These are phyloP conservation scores for Populus hybrid DNA, from an alignment of 441 rosid genomes.

Conservation along the genomic window DNA sequence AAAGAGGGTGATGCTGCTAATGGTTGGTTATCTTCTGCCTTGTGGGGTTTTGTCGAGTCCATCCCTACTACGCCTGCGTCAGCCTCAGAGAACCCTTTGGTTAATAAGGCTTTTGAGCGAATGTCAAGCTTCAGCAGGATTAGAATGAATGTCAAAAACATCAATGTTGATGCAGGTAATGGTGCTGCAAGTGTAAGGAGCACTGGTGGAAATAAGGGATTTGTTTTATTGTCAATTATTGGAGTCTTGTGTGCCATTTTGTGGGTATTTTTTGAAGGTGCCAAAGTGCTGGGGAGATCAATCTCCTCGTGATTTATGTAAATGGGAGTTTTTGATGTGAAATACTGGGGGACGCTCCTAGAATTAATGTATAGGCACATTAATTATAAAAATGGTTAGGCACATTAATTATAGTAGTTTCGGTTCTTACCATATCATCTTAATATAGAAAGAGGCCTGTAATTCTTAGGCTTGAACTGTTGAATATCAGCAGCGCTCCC, in stretches of 20 bases:
- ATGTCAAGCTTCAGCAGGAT: slow-evolving; percentile 80
- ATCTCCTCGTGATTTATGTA: slow-evolving; percentile 29
- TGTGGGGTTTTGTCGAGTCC: slow-evolving; percentile 79
- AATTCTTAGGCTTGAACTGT: background rate
- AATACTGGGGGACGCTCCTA: background rate
- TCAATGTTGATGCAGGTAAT: slow-evolving; percentile 21
- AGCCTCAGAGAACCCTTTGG: slow-evolving; percentile 69
- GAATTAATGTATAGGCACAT: background rate
- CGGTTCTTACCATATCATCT: background rate
- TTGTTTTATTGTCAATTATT: slow-evolving; percentile 46
- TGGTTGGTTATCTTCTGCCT: slow-evolving; percentile 54
- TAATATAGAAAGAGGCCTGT: background rate
- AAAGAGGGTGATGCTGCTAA: slow-evolving; percentile 29
- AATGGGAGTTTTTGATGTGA: slow-evolving; percentile 8
- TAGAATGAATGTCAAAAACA: slow-evolving; percentile 37
- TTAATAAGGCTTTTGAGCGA: slow-evolving; percentile 67
- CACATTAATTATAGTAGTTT: background rate
- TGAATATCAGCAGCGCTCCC: background rate
- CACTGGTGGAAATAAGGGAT: slow-evolving; percentile 35
- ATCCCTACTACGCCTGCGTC: slow-evolving; percentile 84
- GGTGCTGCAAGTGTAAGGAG: slow-evolving; percentile 33
- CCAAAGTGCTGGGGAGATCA: slow-evolving; percentile 36
- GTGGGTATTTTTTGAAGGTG: slow-evolving; percentile 55
- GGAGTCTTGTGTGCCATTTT: slow-evolving; percentile 64
- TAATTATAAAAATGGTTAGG: background rate